Evolutionary conservation across 192 early-diverging fungal species (phyloP), one percentile per base, ranked within the genome.

Genomic region (Chytriomyces confervae): DNA sequence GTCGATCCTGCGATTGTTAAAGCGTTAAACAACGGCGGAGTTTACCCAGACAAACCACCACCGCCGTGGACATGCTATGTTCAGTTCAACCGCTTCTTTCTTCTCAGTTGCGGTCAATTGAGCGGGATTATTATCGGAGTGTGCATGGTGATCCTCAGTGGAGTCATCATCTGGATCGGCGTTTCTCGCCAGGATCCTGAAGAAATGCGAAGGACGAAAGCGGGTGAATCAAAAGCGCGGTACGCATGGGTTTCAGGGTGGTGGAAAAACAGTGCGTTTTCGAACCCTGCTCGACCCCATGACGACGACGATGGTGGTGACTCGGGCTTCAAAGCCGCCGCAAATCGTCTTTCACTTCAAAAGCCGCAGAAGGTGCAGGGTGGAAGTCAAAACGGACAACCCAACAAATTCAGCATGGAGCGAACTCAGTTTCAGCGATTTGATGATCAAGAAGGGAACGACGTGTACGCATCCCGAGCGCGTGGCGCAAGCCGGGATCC

Each of bases 371-470:
- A 48, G 16, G 53, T 51, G 20, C n/a, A 51, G 50, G 29, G 23
- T 5, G 70, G 18, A 13, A 9, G 18, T 9, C 11, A 13, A 27
- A 13, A 51, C 50, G 67, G 67, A n/a, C 18, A 57, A 20, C 49
- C 70, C 50, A 20, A 18, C 11, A n/a, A 13, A 18, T 44, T 69
- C 23, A 46, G 18, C 48, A 61, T 49, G 11, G 74, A 76, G 16
- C 74, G 74, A 7, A 5, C 16, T 18, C 43, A 65, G 49, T 76
- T 76, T 64, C 74, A 66, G 62, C 36, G 49, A 45, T 76, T 76
- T 47, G 74, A 76, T 24, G 63, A 76, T 6, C n/a, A 27, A 27
- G 27, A 65, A 13, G n/a, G 3, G n/a, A 13, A 7, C 11, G 63
- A 20, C 63, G 63, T 36, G 18, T 20, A 13, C n/a, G 11, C n/a